phyloP scores from a whole-genome alignment of 2,329 filamentous ascomycete genomes.

The Diaporthe ampelina region DNA sequence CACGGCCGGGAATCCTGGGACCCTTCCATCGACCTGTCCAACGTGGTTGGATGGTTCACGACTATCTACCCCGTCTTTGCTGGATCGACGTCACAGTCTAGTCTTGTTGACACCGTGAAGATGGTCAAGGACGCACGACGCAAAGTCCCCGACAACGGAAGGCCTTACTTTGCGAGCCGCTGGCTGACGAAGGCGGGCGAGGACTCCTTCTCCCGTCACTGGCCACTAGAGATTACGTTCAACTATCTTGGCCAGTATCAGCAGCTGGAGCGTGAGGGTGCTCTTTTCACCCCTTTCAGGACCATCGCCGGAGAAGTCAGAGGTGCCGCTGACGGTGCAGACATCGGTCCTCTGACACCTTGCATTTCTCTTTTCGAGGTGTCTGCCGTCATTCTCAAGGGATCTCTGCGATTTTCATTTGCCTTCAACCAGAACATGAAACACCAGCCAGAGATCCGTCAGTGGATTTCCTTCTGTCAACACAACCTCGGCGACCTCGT shows the following conservation, averaged over 20 bases:
- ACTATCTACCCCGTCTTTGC: slow-evolving; percentile 66
- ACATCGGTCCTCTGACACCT: not conserved
- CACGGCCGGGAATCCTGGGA: slow-evolving; percentile 61
- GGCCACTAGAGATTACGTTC: slow-evolving; percentile 61
- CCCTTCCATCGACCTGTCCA: slow-evolving; percentile 62
- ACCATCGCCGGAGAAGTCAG: slow-evolving; percentile 46
- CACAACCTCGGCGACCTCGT: not conserved
- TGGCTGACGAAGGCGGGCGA: slow-evolving; percentile 3
- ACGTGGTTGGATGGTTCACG: slow-evolving; percentile 73
- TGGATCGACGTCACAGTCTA: not conserved
- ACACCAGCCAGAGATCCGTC: not conserved
- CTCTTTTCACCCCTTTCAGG: slow-evolving; percentile 45
- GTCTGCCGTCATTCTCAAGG: not conserved
- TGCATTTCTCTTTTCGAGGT: slow-evolving; percentile 15
- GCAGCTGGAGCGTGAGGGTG: slow-evolving; percentile 54
- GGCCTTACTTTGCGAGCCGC: slow-evolving; percentile 10
- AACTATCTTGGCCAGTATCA: slow-evolving; percentile 64
- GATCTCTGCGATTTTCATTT: not conserved
- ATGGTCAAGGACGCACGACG: slow-evolving; percentile 17
- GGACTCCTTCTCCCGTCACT: slow-evolving; percentile 46
- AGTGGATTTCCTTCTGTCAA: slow-evolving; percentile 13
- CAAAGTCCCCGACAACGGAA: not conserved
- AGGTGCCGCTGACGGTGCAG: slow-evolving; percentile 7
- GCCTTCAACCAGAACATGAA: slow-evolving; percentile 2
- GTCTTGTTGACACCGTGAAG: slow-evolving; percentile 44